phyloP scores from a whole-genome alignment of 164 flowering plant genomes.

The Vitis rotundifolia region DNA sequence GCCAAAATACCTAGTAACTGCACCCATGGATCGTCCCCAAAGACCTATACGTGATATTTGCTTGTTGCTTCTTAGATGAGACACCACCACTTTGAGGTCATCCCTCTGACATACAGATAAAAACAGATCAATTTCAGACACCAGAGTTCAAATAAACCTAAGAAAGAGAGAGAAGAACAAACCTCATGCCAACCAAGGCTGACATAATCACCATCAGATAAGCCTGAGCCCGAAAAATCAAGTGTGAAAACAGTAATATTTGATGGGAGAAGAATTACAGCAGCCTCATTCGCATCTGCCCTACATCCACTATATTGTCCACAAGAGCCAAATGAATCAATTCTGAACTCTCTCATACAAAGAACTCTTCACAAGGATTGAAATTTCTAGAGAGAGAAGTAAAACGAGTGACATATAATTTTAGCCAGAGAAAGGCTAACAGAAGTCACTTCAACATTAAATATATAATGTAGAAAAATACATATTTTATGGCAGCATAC shows the following conservation, averaged over 20 bases:
- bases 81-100: slow-evolving; percentile 78
- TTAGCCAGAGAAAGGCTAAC: background rate
- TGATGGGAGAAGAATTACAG: slow-evolving; percentile 81
- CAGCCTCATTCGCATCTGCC: slow-evolving; percentile 97
- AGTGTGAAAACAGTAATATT: slow-evolving; percentile 93
- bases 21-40: slow-evolving; percentile 99
- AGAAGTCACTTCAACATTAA: background rate
- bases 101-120: slow-evolving; percentile 57
- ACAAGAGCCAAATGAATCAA: slow-evolving; percentile 1
- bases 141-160: background rate
- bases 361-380: background rate
- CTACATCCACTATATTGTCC: slow-evolving; percentile 76
- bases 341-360: slow-evolving; percentile 4
- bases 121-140: slow-evolving; percentile 3
- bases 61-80: slow-evolving; percentile 64
- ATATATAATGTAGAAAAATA: background rate
- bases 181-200: slow-evolving; percentile 99
- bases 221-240: slow-evolving; percentile 97
- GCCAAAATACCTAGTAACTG: slow-evolving; percentile 80
- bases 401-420: background rate
- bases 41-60: slow-evolving; percentile 81
- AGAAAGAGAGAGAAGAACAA: slow-evolving; percentile 9
- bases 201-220: slow-evolving; percentile 91
- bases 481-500: background rate
- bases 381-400: background rate